These are phyloP conservation scores for Trichosporon coremiiforme DNA, from an alignment of 1,284 basidiomycete genomes.

Conservation along the genomic window DNA sequence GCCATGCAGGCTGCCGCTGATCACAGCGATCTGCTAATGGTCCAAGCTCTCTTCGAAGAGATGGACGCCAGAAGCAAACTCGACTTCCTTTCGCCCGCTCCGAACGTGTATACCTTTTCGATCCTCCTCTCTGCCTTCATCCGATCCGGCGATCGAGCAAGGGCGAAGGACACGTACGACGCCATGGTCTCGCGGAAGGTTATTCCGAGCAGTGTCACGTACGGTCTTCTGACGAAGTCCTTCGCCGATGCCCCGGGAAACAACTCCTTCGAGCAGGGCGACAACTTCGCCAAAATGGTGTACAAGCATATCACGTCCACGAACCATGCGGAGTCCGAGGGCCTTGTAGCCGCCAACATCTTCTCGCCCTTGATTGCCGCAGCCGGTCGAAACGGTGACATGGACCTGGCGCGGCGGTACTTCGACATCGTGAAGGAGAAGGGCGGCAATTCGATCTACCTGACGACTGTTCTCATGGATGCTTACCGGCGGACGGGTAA, in stretches of 20 bases:
- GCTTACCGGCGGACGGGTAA: conserved; percentile 70
- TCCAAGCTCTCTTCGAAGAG: conserved; percentile 68
- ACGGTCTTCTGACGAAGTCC: conserved; percentile 68
- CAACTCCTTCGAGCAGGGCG: conserved; percentile 42
- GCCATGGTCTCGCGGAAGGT: conserved; percentile 73
- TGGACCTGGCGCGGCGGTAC: conserved; percentile 64
- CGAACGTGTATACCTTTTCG: conserved; percentile 68
- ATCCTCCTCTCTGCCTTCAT: conserved; percentile 81
- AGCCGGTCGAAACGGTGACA: conserved; percentile 37
- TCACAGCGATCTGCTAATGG: conserved; percentile 67
- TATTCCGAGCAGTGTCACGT: conserved; percentile 71
- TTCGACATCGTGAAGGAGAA: conserved; percentile 30
- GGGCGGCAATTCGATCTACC: conserved; percentile 26
- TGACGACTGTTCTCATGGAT: conserved; percentile 68
- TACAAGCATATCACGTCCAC: conserved; percentile 29
- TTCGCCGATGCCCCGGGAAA: conserved; percentile 36
- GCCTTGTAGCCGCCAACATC: conserved; percentile 41
- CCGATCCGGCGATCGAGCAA: conserved; percentile 61
- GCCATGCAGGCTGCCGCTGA: conserved; percentile 84
- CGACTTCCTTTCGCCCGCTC: conserved; percentile 35
- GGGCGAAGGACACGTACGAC: conserved; percentile 71
- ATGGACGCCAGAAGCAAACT: conserved; percentile 61
- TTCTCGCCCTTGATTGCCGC: conserved; percentile 45
- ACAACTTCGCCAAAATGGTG: conserved; percentile 47
- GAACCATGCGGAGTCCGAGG: conserved; percentile 32